Base-by-base conservation (phyloP, 495 filamentous ascomycete species). In the Talaromyces thailandensis region DNA sequence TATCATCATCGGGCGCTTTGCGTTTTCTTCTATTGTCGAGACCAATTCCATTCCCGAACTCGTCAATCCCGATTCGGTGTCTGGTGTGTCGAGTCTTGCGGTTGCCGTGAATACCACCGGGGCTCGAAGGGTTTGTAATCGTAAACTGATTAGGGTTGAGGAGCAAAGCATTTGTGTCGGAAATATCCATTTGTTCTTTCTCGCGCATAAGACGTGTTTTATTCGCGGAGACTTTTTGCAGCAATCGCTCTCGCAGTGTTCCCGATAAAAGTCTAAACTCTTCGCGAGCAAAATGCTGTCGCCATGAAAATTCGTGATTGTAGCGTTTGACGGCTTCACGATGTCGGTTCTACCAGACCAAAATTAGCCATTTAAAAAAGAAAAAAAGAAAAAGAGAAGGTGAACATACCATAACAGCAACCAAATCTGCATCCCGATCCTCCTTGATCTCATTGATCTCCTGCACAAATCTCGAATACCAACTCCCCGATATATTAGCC, bases 81-180 rank as follows among this genome's bases (percentile, higher is more conserved):
- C 93, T 80, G 8, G 92, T 96, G 64, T 92, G 81, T 56, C 93
- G 79, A 14, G 93, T 96, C 63, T 92, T 89, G 58, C 93, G 82
- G 67, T 91, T 91, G 63, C 84, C 85, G 68, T 92, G 89, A 24
- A 88, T 78, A 35, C 89, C 89, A 53, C 92, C 89, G 11, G 92
- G 90, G 70, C 89, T 92, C 16, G 88, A 77, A 26, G 86, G 86
- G 70, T 90, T 89, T 65, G 85, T 86, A 63, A 96, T 84, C 72
- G 87, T 89, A 74, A 92, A 97, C 69, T 98, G 94, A 65, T 88
- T 93, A 14, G 95, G 93, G 67, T 98, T 91, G 6, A 96, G 83
- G 31, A 96, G 85, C 5, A 95, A 82, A 12, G 94, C 90, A 65
- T 89, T 95, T 62, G 84, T 88, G 67, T 98, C 95, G 14, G 87